phyloP scores from a whole-genome alignment of 176 grass and related monocot species.

The Chloris gayana region DNA sequence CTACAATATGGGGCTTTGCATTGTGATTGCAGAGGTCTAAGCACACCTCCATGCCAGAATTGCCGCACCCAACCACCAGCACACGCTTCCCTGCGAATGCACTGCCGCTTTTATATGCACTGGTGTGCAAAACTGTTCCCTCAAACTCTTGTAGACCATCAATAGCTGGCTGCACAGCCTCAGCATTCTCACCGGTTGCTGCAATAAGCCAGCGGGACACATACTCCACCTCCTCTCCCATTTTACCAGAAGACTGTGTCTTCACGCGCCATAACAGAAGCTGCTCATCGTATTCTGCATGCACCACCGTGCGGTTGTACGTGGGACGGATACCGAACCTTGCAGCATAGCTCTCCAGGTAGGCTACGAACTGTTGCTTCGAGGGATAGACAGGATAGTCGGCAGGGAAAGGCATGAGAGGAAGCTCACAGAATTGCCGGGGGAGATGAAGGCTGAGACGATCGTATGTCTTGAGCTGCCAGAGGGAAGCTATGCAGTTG shows the following conservation, averaged over 20 bases:
- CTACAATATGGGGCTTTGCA: constrained; percentile 74
- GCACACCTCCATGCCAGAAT: constrained; percentile 98
- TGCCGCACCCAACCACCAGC: constrained; percentile 89
- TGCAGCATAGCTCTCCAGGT: constrained; percentile 77
- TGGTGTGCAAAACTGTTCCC: constrained; percentile 75
- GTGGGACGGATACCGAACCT: constrained; percentile 64
- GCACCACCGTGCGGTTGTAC: constrained; percentile 67
- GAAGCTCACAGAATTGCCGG: constrained; percentile 95
- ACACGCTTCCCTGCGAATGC: constrained; percentile 63
- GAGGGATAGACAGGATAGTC: constrained; percentile 79
- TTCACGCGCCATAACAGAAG: constrained; percentile 61
- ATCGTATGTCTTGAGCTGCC: constrained; percentile 90
- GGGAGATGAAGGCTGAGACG: constrained; percentile 97
- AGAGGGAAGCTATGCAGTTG: constrained; percentile 84
- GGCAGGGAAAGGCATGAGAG: constrained; percentile 78
- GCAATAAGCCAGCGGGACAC: constrained; percentile 79
- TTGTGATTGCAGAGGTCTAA: constrained; percentile 93
- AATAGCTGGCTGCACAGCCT: constrained; percentile 72
- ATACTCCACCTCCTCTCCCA: constrained; percentile 54
- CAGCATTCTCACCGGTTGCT: constrained; percentile 93
- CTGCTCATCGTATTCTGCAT: constrained; percentile 62
- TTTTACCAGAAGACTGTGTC: constrained; percentile 15
- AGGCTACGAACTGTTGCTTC: constrained; percentile 82
- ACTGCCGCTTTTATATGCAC: constrained; percentile 70
- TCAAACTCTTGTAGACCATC: constrained; percentile 62